Evolutionary conservation across 495 filamentous ascomycete genomes (phyloP).

Genomic region (Podospora anserina): DNA sequence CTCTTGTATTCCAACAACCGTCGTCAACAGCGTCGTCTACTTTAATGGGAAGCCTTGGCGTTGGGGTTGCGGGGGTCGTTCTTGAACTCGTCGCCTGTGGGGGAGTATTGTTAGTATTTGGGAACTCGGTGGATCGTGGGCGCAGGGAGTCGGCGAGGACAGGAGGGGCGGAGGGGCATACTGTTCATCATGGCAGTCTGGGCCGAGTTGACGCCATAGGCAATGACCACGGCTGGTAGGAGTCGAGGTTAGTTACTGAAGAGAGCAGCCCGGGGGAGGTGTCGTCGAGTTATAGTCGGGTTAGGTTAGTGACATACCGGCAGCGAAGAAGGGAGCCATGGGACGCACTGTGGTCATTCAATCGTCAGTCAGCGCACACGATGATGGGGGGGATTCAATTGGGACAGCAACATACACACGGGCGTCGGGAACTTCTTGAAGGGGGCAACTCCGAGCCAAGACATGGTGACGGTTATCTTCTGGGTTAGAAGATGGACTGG

Average conservation of each 20-base stretch:
- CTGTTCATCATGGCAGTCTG: slow-evolving; percentile 66
- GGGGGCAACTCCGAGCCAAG: slow-evolving; percentile 61
- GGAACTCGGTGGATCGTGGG: slow-evolving; percentile 21
- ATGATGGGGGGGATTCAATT: slow-evolving; percentile 13
- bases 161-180: slow-evolving; percentile 49
- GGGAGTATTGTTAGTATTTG: slow-evolving; percentile 12
- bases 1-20: slow-evolving; percentile 20
- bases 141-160: slow-evolving; percentile 3
- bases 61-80: slow-evolving; percentile 91
- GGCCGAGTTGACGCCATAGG: slow-evolving; percentile 82
- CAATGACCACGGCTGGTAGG: slow-evolving; percentile 69
- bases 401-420: slow-evolving; percentile 64
- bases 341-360: slow-evolving; percentile 64
- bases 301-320: slow-evolving; percentile 66
- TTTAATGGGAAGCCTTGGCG: slow-evolving; percentile 53
- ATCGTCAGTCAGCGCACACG: slow-evolving; percentile 18
- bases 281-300: background rate
- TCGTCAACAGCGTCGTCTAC: slow-evolving; percentile 11
- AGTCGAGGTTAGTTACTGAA: background rate
- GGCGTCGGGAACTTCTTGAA: slow-evolving; percentile 88
- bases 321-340: slow-evolving; percentile 87
- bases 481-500: slow-evolving; percentile 24
- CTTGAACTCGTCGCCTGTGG: slow-evolving; percentile 82
- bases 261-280: background rate
- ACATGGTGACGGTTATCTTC: slow-evolving; percentile 57